Evolutionary conservation across 2,329 filamentous ascomycete species (phyloP), one percentile per base, ranked within the genome.

Genomic region (Mycogone perniciosa): DNA sequence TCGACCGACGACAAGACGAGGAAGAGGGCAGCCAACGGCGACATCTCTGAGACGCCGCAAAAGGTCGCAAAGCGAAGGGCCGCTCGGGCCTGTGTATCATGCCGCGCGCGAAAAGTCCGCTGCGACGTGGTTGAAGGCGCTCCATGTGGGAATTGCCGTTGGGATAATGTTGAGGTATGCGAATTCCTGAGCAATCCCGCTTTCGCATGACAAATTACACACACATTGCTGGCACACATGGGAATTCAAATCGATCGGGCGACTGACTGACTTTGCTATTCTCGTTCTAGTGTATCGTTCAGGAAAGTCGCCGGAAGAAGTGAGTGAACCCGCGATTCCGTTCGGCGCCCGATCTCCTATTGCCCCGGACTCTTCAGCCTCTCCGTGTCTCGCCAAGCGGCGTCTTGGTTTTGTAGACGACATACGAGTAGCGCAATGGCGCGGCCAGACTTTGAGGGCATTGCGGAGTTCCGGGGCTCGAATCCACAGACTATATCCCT

Each of bases 61-160:
- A 82, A 82, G 64, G 62, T 76, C 55, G 80, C 72, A 48, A 96
- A 96, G 71, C 80, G 90, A 62, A 81, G 91, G 64, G 90, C 91
- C n/a, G 89, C 90, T 7, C 88, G 92, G 60, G 91, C 91, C 13
- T 96, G 91, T 67, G 88, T 89, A 56, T 89, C 86, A 60, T 96
- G 91, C 70, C 81, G 91, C 61, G 84, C 87, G 51, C 84, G 91
- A 64, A 96, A 96, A 68, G 91, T 96, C 39, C 82, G 91, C 51
- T 96, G 91, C 73, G 91, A 96, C 72, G 90, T 96, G 51, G 89
- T 93, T 53, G 89, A 95, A 68, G 86, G 86, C 44, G 85, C 85
- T 40, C 89, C 89, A 1, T 95, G 89, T 68, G 90, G 88, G 50
- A 95, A 95, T 69, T 95, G 89, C 71, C 78, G 88, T 56, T 81